These are phyloP conservation scores for Cucumis hystrix DNA, from an alignment of 306 rosid genomes.

Conservation along the genomic window DNA sequence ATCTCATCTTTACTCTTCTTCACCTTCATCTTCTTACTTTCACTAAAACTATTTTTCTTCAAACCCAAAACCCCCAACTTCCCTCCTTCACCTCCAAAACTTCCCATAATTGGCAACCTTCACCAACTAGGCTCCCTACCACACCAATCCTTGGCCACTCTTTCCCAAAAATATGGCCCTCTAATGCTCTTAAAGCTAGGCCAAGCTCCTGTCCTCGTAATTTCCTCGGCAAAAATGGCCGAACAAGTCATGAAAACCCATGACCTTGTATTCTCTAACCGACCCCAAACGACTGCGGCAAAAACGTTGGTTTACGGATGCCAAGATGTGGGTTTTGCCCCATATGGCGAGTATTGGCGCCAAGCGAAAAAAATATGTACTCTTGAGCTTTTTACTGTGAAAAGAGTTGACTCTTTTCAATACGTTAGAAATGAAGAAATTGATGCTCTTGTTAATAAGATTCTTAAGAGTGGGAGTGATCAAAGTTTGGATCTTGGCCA, in stretches of 20 bases:
- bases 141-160: slow-evolving; percentile 4
- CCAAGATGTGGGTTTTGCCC: not conserved
- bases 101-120: slow-evolving; percentile 2
- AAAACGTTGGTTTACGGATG: not conserved
- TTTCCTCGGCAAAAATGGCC: slow-evolving; percentile 16
- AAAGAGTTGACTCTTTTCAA: not conserved
- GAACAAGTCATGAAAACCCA: slow-evolving; percentile 13
- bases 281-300: not conserved
- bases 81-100: not conserved
- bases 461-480: not conserved
- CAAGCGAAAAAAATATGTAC: not conserved
- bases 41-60: not conserved
- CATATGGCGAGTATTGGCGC: slow-evolving; percentile 10
- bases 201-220: not conserved
- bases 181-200: not conserved
- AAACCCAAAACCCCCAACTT: not conserved
- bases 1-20: not conserved
- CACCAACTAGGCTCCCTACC: slow-evolving; percentile 11
- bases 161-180: not conserved
- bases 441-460: not conserved
- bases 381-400: not conserved
- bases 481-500: not conserved
- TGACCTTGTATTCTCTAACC: slow-evolving; percentile 7
- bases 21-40: not conserved
- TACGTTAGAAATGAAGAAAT: not conserved